Conservation (phyloP, 192 early-diverging fungal genomes). For the Podila horticola region DNA sequence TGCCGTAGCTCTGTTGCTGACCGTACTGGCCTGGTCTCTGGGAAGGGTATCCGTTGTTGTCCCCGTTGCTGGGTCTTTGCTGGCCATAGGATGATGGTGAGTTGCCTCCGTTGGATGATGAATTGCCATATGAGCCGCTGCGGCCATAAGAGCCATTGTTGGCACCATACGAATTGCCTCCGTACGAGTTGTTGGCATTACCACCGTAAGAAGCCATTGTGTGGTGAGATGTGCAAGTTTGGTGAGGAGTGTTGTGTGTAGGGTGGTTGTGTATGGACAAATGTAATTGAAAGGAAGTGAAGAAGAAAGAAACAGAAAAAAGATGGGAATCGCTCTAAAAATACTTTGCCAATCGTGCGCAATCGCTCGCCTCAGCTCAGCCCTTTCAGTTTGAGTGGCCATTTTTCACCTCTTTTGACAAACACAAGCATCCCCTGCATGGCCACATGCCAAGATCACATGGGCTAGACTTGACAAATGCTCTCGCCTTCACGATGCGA, state of each 20-base stretch:
- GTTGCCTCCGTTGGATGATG: constrained; percentile 8
- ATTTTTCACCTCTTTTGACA: too few species aligned
- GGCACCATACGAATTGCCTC: constrained; percentile 6
- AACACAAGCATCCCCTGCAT: too few species aligned
- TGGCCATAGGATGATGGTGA: not conserved
- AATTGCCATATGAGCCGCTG: constrained; percentile 8
- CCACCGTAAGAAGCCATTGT: constrained; percentile 17
- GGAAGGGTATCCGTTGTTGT: not conserved
- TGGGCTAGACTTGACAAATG: too few species aligned
- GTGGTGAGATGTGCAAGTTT: not conserved
- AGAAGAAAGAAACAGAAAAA: not conserved
- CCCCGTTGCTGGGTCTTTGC: not conserved
- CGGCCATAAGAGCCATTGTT: constrained; percentile 16
- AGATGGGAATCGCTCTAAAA: not conserved
- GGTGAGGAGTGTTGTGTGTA: not conserved
- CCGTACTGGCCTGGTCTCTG: constrained; percentile 33
- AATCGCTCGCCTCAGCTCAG: too few species aligned
- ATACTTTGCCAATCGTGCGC: not conserved
- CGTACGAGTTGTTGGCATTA: not conserved
- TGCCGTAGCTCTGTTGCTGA: constrained; percentile 11
- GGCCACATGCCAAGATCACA: too few species aligned
- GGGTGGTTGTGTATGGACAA: not conserved
- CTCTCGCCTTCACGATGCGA: too few species aligned
- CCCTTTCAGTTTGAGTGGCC: too few species aligned
- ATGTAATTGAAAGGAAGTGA: not conserved